Evolutionary conservation across 352 stramenopile genomes (phyloP).

Genomic region (Pythium scleroteichum): DNA sequence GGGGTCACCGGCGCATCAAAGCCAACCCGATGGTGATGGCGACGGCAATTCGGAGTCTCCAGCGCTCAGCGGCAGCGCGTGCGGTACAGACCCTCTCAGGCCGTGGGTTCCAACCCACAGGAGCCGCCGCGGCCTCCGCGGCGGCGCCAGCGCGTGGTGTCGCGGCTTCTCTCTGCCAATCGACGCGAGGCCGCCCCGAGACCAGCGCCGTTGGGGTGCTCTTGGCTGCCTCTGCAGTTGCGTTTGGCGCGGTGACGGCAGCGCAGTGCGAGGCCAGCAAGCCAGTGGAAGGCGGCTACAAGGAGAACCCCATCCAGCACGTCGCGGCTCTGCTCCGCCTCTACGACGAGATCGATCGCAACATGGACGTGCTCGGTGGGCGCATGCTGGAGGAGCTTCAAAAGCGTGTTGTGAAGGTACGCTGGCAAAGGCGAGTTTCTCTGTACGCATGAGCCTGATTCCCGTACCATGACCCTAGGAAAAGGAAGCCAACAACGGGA

Average conservation of each 20-base stretch:
- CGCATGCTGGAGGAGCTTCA: constrained; percentile 72
- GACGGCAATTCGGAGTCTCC: background rate
- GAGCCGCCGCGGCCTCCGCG: too few relatives aligned
- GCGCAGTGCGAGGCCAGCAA: constrained; percentile 30
- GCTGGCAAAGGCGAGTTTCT: too few relatives aligned
- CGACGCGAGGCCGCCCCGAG: background rate
- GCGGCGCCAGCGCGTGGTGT: too few relatives aligned
- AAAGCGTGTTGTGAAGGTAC: constrained; percentile 48
- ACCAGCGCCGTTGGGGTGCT: constrained; percentile 6
- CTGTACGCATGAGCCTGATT: too few relatives aligned
- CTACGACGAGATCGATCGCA: constrained; percentile 85
- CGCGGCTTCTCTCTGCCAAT: too few relatives aligned
- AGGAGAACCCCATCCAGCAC: constrained; percentile 71
- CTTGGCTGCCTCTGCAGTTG: background rate
- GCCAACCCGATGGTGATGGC: constrained; percentile 18
- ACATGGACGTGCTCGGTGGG: constrained; percentile 77
- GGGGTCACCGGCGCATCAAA: background rate
- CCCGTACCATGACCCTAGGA: constrained; percentile 13
- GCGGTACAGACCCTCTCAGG: background rate
- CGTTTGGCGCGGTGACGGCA: background rate
- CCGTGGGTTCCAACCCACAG: background rate
- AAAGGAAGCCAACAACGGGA: constrained; percentile 43
- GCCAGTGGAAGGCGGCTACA: constrained; percentile 34
- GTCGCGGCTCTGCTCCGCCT: constrained; percentile 65
- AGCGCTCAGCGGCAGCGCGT: constrained; percentile 1